Evolutionary conservation across 257 asterid genomes (phyloP).

Genomic region (Nicotiana sylvestris): DNA sequence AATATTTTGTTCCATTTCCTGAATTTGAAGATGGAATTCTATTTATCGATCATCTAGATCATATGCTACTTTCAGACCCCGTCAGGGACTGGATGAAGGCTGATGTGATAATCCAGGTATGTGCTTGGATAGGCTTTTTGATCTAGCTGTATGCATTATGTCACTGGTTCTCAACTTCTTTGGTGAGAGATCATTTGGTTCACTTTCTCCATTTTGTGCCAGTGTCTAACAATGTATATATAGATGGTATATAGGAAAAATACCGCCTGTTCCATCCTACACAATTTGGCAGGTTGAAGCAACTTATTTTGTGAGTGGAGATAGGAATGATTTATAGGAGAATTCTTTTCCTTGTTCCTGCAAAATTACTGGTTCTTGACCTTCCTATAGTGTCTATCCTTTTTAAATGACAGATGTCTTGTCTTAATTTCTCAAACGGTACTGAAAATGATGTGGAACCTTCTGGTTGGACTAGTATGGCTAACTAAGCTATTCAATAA

Average conservation of each 20-base stretch:
- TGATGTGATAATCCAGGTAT: constrained; percentile 91
- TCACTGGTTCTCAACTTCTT: background rate
- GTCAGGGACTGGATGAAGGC: constrained; percentile 64
- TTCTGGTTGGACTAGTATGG: background rate
- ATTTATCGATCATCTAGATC: constrained; percentile 89
- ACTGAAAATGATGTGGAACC: background rate
- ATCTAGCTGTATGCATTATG: background rate
- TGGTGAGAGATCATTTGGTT: background rate
- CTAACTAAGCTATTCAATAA: background rate
- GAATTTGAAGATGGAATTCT: constrained; percentile 50
- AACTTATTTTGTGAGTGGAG: background rate
- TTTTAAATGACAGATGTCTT: background rate
- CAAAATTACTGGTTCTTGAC: background rate
- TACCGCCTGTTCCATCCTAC: background rate
- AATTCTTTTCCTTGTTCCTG: background rate
- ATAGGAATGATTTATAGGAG: background rate
- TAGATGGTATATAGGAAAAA: background rate
- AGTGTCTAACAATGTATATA: background rate
- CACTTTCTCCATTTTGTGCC: constrained; percentile 2
- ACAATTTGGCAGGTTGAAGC: background rate
- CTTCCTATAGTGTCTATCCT: background rate
- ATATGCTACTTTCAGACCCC: constrained; percentile 71
- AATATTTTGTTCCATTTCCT: constrained; percentile 55
- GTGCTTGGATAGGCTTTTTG: background rate
- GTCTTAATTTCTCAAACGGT: background rate